Evolutionary conservation across 2,329 filamentous ascomycete species (phyloP).

Genomic region (Colletotrichum incanum): DNA sequence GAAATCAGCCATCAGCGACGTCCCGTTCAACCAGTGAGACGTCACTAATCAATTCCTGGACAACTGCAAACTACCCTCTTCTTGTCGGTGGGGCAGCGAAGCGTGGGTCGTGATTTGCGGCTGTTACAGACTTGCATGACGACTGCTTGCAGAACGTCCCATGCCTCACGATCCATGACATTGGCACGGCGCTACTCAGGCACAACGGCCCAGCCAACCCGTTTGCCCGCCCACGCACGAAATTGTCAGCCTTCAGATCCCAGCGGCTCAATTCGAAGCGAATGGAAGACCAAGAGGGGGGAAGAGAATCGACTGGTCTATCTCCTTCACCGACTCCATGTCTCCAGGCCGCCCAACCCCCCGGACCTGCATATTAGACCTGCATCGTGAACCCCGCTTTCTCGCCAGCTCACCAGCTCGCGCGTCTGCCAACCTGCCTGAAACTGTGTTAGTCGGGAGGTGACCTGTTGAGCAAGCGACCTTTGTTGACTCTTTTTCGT

Average conservation of each 20-base stretch:
- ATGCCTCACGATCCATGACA: background rate
- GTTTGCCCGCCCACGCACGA: background rate
- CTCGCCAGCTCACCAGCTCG: conserved; percentile 4
- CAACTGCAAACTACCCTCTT: background rate
- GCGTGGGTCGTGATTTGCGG: background rate
- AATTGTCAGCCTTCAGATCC: background rate
- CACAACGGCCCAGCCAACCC: conserved; percentile 4
- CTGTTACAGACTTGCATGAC: background rate
- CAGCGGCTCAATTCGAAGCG: background rate
- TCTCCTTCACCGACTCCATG: conserved; percentile 13
- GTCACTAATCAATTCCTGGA: background rate
- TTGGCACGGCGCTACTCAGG: background rate
- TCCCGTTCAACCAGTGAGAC: background rate
- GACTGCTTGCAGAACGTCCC: conserved; percentile 1
- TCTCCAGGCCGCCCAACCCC: conserved; percentile 2
- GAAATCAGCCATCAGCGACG: background rate
- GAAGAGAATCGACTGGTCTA: background rate
- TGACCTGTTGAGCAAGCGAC: background rate
- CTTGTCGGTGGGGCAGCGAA: background rate
- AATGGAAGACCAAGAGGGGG: conserved; percentile 7
- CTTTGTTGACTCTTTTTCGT: background rate
- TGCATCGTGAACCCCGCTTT: conserved; percentile 5
- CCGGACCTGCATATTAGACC: background rate
- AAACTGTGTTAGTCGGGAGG: background rate
- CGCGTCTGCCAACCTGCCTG: background rate